Evolutionary conservation across 176 grass and related monocot species (phyloP).

Genomic region (Avena insularis): DNA sequence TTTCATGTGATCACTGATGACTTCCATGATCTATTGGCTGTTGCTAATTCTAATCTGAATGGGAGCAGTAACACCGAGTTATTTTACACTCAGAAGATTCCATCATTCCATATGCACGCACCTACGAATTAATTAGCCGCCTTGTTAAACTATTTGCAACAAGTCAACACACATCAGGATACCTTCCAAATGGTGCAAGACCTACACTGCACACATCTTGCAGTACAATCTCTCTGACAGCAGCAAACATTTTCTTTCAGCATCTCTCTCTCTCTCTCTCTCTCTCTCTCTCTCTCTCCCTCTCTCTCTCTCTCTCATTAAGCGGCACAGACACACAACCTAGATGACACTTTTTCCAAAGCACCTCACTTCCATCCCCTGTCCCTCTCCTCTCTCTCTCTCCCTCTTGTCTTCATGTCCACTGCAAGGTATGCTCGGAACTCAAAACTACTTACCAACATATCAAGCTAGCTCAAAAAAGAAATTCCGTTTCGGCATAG

Average conservation of each 20-base stretch:
- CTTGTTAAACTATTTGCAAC: conserved; percentile 40
- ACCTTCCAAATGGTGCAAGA: conserved; percentile 56
- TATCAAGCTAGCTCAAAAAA: neutral
- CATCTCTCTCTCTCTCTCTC: neutral
- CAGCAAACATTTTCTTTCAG: conserved; percentile 21
- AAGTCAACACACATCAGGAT: conserved; percentile 50
- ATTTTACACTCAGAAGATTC: conserved; percentile 53
- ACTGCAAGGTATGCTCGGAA: conserved; percentile 71
- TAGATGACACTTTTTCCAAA: conserved; percentile 59
- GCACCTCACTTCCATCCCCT: conserved; percentile 29
- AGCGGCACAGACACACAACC: conserved; percentile 45
- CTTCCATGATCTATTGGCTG: neutral
- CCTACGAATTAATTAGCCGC: conserved; percentile 3
- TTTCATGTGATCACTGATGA: conserved; percentile 18
- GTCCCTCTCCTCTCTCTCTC: conserved; percentile 44
- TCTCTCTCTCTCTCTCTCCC: conserved; percentile 39
- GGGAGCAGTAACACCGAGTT: neutral
- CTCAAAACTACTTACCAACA: conserved; percentile 26
- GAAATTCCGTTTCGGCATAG: conserved; percentile 17
- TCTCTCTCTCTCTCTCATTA: conserved; percentile 12
- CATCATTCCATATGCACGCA: conserved; percentile 46
- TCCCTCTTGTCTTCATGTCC: conserved; percentile 78
- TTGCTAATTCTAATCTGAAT: conserved; percentile 10
- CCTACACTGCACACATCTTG: conserved; percentile 37
- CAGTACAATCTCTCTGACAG: conserved; percentile 42